Evolutionary conservation across 306 rosid species (phyloP).

Genomic region (Ormosia emarginata): DNA sequence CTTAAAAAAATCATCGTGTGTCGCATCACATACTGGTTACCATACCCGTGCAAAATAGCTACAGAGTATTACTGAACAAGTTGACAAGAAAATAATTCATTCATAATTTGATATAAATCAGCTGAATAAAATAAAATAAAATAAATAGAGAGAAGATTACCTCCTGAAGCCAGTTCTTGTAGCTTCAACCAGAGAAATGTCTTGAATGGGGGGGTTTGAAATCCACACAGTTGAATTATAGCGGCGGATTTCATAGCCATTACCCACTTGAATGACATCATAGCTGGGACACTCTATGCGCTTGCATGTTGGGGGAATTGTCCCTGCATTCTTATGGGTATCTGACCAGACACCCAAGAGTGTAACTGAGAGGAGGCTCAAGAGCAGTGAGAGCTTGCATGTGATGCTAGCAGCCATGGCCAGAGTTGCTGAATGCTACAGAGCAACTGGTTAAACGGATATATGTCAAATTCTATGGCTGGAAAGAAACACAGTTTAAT

Average conservation of each 20-base stretch:
- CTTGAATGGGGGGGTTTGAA: slow-evolving; percentile 54
- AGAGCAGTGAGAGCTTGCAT: slow-evolving; percentile 46
- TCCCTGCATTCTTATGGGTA: background rate
- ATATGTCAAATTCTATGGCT: background rate
- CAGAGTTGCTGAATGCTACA: background rate
- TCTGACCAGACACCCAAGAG: slow-evolving; percentile 18
- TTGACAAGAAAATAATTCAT: background rate
- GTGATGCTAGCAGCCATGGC: slow-evolving; percentile 49
- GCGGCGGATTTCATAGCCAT: slow-evolving; percentile 60
- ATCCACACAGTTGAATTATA: slow-evolving; percentile 64
- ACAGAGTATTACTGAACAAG: background rate
- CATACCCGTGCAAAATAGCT: background rate
- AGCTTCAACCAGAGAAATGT: slow-evolving; percentile 61
- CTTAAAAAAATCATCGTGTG: too few species aligned
- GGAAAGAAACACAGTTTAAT: background rate
- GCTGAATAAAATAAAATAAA: background rate
- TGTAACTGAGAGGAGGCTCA: slow-evolving; percentile 42
- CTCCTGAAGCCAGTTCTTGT: slow-evolving; percentile 65
- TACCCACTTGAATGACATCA: slow-evolving; percentile 36
- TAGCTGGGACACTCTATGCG: slow-evolving; percentile 65
- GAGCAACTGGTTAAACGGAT: background rate
- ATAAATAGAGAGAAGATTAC: slow-evolving; percentile 24
- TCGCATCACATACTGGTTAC: too few species aligned
- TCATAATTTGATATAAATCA: background rate
- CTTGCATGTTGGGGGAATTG: slow-evolving; percentile 51